Percentiles rank a stretch among this genome's conserved stretches.
These are phyloP conservation scores for Penicillium turbatum DNA, from an alignment of 495 filamentous ascomycete genomes.

Conservation along the genomic window DNA sequence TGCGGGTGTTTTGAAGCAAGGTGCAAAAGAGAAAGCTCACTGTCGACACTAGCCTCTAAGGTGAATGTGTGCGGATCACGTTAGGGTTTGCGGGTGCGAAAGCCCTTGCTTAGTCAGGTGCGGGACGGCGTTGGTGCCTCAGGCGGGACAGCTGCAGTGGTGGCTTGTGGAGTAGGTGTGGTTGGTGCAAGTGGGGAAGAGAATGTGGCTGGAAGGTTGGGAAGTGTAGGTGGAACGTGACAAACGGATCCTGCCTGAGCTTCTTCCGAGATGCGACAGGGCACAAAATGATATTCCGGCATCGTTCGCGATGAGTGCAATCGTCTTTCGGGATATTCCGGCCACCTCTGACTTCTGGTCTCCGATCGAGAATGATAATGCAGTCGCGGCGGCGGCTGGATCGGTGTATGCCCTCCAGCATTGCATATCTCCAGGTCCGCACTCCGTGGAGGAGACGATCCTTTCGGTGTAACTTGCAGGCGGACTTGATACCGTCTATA, in stretches of 20 bases:
- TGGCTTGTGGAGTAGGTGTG: constrained; percentile 1
- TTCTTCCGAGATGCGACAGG: not conserved
- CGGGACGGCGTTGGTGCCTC: not conserved
- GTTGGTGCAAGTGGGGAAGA: not conserved
- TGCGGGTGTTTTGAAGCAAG: constrained; percentile 21
- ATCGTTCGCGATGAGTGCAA: not conserved
- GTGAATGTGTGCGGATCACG: constrained; percentile 30
- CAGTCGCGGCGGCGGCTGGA: constrained; percentile 2
- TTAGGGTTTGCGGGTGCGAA: constrained; percentile 27
- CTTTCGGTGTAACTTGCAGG: constrained; percentile 14
- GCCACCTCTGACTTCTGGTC: not conserved
- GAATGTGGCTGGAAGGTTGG: not conserved
- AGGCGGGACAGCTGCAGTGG: not conserved
- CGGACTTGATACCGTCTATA: constrained; percentile 18
- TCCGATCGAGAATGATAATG: constrained; percentile 10
- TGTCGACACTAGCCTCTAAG: constrained; percentile 14
- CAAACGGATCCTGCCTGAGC: not conserved
- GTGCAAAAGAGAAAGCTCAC: constrained; percentile 17
- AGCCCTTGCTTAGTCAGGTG: constrained; percentile 24
- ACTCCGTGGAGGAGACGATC: not conserved
- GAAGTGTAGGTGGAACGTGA: not conserved
- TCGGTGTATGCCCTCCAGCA: not conserved
- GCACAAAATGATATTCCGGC: not conserved
- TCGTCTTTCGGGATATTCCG: not conserved
- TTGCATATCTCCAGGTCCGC: constrained; percentile 9